Base-by-base conservation (phyloP, 148 eudicot species). In the Dianthus caryophyllus region DNA sequence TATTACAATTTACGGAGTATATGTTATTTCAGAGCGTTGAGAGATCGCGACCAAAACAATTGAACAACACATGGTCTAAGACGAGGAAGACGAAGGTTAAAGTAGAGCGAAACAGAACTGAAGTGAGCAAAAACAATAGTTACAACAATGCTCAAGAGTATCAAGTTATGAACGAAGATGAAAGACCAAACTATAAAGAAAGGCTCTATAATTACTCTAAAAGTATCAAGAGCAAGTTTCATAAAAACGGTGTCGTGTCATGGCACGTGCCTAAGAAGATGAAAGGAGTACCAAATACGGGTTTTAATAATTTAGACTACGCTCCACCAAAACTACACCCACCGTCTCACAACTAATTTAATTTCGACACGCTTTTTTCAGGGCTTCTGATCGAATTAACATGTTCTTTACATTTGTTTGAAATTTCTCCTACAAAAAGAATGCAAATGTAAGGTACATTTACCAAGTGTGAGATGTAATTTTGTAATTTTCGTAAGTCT, bases 311-410 rank as follows among this genome's bases (percentile, higher is more conserved):
- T 71, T 26, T 75, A 47, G 90, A 85, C 24, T 85, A 85, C 66
- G 72, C 79, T 29, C 78, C 80, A n/a, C 87, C 90, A 9, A 73
- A 56, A 72, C 78, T 79, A 25, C 87, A 85, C 52, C 90, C 90
- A 52, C 80, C 82, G 4, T 47, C 44, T 51, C 87, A 85, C 76
- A 85, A 85, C 66, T 85, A 65, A 70, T 2, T 59, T 22, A 27
- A 29, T 58, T 29, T 18, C 13, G 0, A 10, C 21, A 4, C n/a
- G n/a, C n/a, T n/a, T n/a, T n/a, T n/a, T n/a, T n/a, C n/a, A n/a
- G n/a, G n/a, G n/a, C n/a, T n/a, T 41, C 5, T 41, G 1, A 4
- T 41, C 10, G 12, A 41, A 1, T 41, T 41, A 41, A 4, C 12
- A 10, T 9, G 0, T 41, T 38, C 41, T 17, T 9, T 21, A 33